These are phyloP conservation scores for Aspergillus spinulosporus DNA, from an alignment of 2,329 filamentous ascomycete species.

Conservation along the genomic window DNA sequence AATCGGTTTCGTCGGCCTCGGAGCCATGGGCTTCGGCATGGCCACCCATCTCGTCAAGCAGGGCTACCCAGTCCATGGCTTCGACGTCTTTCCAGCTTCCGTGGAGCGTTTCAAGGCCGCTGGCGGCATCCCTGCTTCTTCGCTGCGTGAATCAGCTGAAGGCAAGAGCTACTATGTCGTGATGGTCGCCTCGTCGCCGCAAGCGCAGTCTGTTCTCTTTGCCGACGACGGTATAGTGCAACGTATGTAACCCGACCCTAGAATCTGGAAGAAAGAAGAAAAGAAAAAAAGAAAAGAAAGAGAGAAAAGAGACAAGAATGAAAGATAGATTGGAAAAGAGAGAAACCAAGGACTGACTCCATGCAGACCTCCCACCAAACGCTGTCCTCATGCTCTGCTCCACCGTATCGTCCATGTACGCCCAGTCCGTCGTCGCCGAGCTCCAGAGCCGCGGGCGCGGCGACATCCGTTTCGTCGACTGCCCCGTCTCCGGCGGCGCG, in stretches of 20 bases:
- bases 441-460: conserved; percentile 56
- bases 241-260: conserved; percentile 18
- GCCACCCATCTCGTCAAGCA: conserved; percentile 69
- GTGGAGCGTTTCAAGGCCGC: conserved; percentile 65
- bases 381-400: conserved; percentile 67
- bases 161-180: conserved; percentile 62
- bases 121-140: conserved; percentile 59
- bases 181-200: conserved; percentile 66
- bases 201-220: too few species aligned
- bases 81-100: conserved; percentile 68
- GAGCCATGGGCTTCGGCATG: conserved; percentile 82
- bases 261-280: too few species aligned
- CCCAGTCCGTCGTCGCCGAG: conserved; percentile 59
- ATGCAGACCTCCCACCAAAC: conserved; percentile 53
- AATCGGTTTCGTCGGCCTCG: conserved; percentile 71
- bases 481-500: conserved; percentile 71
- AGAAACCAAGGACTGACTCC: too few species aligned
- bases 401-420: conserved; percentile 68
- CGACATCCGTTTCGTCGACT: conserved; percentile 69
- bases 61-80: conserved; percentile 68
- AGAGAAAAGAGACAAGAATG: too few species aligned
- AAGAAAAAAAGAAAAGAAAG: too few species aligned
- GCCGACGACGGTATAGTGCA: conserved; percentile 54
- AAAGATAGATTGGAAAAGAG: too few species aligned
- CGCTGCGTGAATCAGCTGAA: conserved; percentile 60